Evolutionary conservation across 805 yeast species (phyloP).

Genomic region (Candida fluviatilis): DNA sequence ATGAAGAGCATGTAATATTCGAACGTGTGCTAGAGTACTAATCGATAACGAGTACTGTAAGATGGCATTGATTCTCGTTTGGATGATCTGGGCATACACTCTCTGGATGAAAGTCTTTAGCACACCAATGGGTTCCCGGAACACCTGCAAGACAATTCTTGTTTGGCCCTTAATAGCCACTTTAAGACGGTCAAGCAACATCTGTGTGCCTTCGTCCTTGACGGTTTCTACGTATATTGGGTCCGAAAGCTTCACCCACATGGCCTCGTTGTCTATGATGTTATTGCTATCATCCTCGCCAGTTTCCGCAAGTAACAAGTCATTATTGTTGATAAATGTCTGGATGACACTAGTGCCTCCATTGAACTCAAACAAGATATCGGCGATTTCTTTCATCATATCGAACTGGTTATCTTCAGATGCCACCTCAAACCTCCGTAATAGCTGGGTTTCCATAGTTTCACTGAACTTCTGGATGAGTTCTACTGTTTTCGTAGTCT

Average conservation of each 20-base stretch:
- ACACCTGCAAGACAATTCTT: constrained; percentile 67
- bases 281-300: constrained; percentile 30
- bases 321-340: constrained; percentile 76
- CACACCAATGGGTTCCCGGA: constrained; percentile 66
- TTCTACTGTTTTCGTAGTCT: constrained; percentile 31
- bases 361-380: constrained; percentile 71
- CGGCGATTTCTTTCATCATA: constrained; percentile 74
- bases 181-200: constrained; percentile 48
- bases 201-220: constrained; percentile 50
- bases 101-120: constrained; percentile 68
- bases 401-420: constrained; percentile 63
- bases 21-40: constrained; percentile 67
- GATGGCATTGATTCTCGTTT: constrained; percentile 51
- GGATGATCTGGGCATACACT: constrained; percentile 68
- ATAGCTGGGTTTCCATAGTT: constrained; percentile 64
- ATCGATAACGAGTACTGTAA: constrained; percentile 59
- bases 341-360: constrained; percentile 82
- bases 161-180: constrained; percentile 68
- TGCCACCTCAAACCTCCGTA: constrained; percentile 70
- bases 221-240: constrained; percentile 48
- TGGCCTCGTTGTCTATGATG: constrained; percentile 39
- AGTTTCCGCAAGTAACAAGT: constrained; percentile 52
- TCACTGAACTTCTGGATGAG: constrained; percentile 71
- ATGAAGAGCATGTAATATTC: constrained; percentile 69
- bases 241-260: constrained; percentile 60